These are phyloP conservation scores for Tricholoma sp. DNA, from an alignment of 768 basidiomycete species.

Conservation along the genomic window DNA sequence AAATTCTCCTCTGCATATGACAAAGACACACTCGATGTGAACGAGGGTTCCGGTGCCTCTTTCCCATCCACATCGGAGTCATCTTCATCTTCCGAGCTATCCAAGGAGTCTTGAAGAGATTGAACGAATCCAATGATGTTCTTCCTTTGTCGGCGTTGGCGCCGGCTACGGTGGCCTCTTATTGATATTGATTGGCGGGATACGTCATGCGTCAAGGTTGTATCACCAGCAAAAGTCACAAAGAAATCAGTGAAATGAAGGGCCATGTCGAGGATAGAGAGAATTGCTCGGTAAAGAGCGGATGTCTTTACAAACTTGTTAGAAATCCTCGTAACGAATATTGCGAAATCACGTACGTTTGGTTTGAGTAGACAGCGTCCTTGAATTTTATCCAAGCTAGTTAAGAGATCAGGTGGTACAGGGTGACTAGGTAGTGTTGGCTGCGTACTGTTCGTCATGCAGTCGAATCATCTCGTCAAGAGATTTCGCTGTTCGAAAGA, in stretches of 20 bases:
- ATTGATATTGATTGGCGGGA: slow-evolving; percentile 47
- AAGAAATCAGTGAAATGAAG: slow-evolving; percentile 67
- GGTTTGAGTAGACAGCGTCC: slow-evolving; percentile 59
- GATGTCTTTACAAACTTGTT: slow-evolving; percentile 43
- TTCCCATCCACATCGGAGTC: slow-evolving; percentile 22
- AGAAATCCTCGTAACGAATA: not conserved
- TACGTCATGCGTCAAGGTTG: slow-evolving; percentile 53
- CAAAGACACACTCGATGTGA: slow-evolving; percentile 32
- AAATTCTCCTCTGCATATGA: slow-evolving; percentile 42
- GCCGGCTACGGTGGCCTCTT: slow-evolving; percentile 59
- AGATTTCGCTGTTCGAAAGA: slow-evolving; percentile 48
- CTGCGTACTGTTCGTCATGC: slow-evolving; percentile 66
- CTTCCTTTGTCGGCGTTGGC: slow-evolving; percentile 46
- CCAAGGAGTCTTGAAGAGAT: slow-evolving; percentile 24
- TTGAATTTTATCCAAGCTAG: slow-evolving; percentile 57
- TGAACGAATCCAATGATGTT: slow-evolving; percentile 62
- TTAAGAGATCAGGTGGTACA: slow-evolving; percentile 1
- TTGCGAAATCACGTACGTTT: slow-evolving; percentile 35
- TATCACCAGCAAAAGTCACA: slow-evolving; percentile 53
- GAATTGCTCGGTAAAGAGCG: slow-evolving; percentile 57
- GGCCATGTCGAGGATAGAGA: slow-evolving; percentile 70
- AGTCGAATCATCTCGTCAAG: slow-evolving; percentile 72
- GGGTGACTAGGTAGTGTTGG: not conserved
- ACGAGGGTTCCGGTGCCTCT: slow-evolving; percentile 30
- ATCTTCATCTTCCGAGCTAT: slow-evolving; percentile 45